Conservation (phyloP, 164 flowering plant species). For the Annona squamosa region DNA sequence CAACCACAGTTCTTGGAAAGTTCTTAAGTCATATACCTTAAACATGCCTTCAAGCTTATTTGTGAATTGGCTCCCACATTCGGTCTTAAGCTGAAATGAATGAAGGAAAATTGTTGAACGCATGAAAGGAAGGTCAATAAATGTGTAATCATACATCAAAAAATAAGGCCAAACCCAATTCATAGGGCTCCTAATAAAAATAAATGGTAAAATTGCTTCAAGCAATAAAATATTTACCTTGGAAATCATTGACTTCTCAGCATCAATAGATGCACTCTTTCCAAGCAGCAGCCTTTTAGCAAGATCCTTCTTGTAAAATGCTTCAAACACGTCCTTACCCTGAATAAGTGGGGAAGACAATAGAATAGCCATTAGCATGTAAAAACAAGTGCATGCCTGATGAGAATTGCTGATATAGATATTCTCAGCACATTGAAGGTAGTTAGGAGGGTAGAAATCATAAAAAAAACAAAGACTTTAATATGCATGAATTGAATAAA, state of each 20-base stretch:
- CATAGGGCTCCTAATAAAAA: too few relatives aligned
- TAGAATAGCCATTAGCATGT: background rate
- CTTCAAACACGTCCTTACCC: slow-evolving; percentile 99
- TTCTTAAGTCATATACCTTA: slow-evolving; percentile 43
- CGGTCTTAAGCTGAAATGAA: slow-evolving; percentile 82
- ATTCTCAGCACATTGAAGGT: background rate
- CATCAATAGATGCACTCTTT: slow-evolving; percentile 99
- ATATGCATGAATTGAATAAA: background rate
- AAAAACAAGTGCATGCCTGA: background rate
- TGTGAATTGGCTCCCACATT: slow-evolving; percentile 99
- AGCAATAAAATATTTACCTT: slow-evolving; percentile 40
- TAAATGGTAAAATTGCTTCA: background rate
- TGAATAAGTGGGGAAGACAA: slow-evolving; percentile 17
- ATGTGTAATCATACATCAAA: background rate
- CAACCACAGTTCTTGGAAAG: background rate
- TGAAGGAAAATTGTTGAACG: background rate
- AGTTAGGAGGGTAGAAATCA: background rate
- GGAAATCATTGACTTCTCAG: slow-evolving; percentile 98
- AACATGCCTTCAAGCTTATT: slow-evolving; percentile 99
- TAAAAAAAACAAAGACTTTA: background rate
- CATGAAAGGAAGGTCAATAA: background rate
- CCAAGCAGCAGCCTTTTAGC: slow-evolving; percentile 90
- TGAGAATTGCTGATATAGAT: background rate
- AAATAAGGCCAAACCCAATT: background rate
- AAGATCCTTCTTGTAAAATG: slow-evolving; percentile 98